Base-by-base conservation (phyloP, 192 early-diverging fungal genomes). In the Mortierella claussenii region DNA sequence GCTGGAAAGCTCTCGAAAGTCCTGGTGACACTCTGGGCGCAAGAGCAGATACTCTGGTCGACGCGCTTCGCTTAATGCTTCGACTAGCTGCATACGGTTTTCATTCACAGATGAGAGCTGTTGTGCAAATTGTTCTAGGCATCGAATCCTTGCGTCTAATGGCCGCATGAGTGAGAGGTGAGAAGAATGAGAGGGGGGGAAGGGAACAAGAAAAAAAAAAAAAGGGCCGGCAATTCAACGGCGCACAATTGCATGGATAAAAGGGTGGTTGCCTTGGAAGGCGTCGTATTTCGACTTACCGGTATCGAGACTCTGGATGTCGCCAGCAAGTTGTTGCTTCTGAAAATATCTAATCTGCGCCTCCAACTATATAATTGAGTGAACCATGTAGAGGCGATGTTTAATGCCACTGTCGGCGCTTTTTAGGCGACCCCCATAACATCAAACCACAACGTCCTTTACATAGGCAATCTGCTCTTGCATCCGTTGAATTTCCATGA, bases 121-220 rank as follows among this genome's bases (percentile, higher is more conserved):
- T 3, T 53, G 3, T 1, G 43, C 12, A 33, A 65, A 65, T 5
- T 27, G 18, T 1, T 55, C 42, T 21, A 65, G 37, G 12, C 52
- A 65, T 15, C 30, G 28, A 28, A 65, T 65, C 27, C 62, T 36
- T 6, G 32, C 42, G n/a, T 65, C 62, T 65, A n/a, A n/a, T n/a
- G n/a, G n/a, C n/a, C n/a, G n/a, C n/a, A n/a, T n/a, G n/a, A n/a
- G n/a, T n/a, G n/a, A n/a, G n/a, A n/a, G n/a, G n/a, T n/a, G n/a
- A n/a, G n/a, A n/a, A n/a, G n/a, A n/a, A n/a, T 33, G 31, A 21
- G 3, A 27, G 2, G 43, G 17, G 1, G 23, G 18, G 11, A 47
- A 0, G 28, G 40, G 28, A 30, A 34, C 1, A 33, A n/a, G 31
- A 31, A 63, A 27, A 40, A 40, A 37, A 37, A 55, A 56, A 42